These are phyloP conservation scores for Saccharum spontaneum DNA, from an alignment of 176 grass and related monocot genomes.

Conservation along the genomic window DNA sequence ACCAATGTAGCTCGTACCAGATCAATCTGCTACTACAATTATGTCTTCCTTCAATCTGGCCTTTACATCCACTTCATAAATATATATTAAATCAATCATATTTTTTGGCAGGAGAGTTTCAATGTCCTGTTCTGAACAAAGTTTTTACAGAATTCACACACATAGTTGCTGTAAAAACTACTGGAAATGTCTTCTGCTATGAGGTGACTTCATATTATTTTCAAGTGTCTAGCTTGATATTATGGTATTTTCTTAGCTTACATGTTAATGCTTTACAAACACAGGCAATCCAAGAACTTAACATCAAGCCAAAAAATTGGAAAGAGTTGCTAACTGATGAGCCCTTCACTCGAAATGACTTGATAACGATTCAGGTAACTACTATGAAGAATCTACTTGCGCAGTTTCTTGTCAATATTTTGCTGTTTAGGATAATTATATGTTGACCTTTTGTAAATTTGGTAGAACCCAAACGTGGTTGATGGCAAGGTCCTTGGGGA, in stretches of 20 bases:
- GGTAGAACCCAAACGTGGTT: conserved; percentile 86
- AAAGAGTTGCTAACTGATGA: conserved; percentile 96
- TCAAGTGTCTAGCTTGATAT: not conserved
- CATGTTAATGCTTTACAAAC: conserved; percentile 2
- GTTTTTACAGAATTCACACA: conserved; percentile 97
- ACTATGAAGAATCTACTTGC: conserved; percentile 18
- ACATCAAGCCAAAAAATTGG: conserved; percentile 96
- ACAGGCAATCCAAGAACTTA: conserved; percentile 93
- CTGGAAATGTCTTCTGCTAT: conserved; percentile 97
- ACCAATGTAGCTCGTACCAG: not conserved
- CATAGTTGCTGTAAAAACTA: conserved; percentile 99
- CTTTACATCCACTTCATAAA: not conserved
- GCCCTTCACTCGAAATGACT: conserved; percentile 77
- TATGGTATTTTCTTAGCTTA: conserved; percentile 29
- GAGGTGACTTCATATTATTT: conserved; percentile 48
- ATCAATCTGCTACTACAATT: conserved; percentile 14
- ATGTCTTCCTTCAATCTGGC: not conserved
- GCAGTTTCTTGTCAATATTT: conserved; percentile 12
- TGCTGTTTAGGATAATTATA: not conserved
- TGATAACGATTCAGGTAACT: conserved; percentile 97
- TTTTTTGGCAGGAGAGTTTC: conserved; percentile 74
- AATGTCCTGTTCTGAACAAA: conserved; percentile 93
- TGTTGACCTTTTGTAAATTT: conserved; percentile 32
- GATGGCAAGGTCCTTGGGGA: conserved; percentile 79
- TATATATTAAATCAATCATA: conserved; percentile 11